Percentiles rank a stretch among this genome's conserved stretches.
phyloP scores from a whole-genome alignment of 1,284 basidiomycete genomes.

The Malassezia psittaci region DNA sequence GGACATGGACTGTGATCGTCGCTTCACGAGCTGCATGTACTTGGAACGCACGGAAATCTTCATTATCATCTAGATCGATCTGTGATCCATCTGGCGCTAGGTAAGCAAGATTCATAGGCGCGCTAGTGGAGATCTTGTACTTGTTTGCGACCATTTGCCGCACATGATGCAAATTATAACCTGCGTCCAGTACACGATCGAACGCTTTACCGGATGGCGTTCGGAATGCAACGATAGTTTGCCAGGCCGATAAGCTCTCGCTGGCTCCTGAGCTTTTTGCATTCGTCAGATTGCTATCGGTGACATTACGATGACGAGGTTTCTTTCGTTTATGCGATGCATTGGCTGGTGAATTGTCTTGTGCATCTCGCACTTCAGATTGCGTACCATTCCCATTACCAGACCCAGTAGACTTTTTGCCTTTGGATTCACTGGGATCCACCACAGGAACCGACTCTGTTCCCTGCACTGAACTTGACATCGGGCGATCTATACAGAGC shows the following conservation, averaged over 20 bases:
- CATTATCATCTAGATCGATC: slow-evolving; percentile 26
- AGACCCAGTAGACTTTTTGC: neutral
- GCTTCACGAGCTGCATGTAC: slow-evolving; percentile 21
- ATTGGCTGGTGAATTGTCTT: neutral
- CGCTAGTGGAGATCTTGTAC: slow-evolving; percentile 17
- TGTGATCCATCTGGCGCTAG: slow-evolving; percentile 23
- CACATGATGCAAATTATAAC: slow-evolving; percentile 3
- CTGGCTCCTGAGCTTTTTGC: neutral
- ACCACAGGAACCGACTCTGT: too few relatives aligned
- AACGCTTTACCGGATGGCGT: slow-evolving; percentile 12
- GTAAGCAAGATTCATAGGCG: slow-evolving; percentile 23
- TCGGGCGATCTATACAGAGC: too few relatives aligned
- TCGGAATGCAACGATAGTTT: slow-evolving; percentile 17
- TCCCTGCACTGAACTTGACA: too few relatives aligned
- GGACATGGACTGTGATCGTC: slow-evolving; percentile 21
- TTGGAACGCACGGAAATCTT: slow-evolving; percentile 27
- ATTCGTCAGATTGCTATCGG: neutral
- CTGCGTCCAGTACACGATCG: slow-evolving; percentile 13
- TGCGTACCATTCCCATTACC: neutral
- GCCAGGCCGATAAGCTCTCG: neutral
- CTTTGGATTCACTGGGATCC: neutral
- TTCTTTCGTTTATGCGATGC: neutral
- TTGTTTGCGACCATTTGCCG: slow-evolving; percentile 15
- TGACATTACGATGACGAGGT: neutral
- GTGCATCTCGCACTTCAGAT: too few relatives aligned